Conservation (phyloP, 2,329 filamentous ascomycete species). For the Pezicula carpinea region DNA sequence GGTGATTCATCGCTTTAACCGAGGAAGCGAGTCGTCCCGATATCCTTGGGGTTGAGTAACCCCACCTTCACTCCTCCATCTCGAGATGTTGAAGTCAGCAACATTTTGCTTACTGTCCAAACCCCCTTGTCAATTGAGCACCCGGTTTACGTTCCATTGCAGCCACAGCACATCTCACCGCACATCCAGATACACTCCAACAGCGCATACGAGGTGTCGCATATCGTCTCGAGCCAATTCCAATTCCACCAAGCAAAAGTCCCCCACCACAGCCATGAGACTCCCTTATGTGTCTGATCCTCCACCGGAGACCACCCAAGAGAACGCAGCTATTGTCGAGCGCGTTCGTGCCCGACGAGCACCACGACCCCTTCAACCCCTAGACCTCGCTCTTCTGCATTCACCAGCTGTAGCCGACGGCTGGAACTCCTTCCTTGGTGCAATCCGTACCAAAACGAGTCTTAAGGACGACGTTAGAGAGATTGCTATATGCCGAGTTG, state of each 20-base stretch:
- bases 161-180: not conserved
- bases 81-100: not conserved
- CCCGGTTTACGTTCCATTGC: not conserved
- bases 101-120: not conserved
- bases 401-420: constrained; percentile 70
- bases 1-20: no score
- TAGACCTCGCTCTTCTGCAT: constrained; percentile 75
- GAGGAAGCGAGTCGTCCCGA: not conserved
- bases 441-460: constrained; percentile 49
- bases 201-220: not conserved
- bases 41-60: not conserved
- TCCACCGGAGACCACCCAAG: constrained; percentile 37
- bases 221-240: not conserved
- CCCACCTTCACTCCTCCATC: not conserved
- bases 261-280: not conserved
- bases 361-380: constrained; percentile 65
- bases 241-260: no score
- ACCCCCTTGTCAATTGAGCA: not conserved
- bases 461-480: constrained; percentile 60
- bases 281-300: constrained; percentile 35
- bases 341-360: constrained; percentile 62
- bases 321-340: constrained; percentile 53
- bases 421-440: constrained; percentile 67
- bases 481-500: constrained; percentile 76
- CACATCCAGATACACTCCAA: not conserved